Base-by-base conservation (phyloP, 768 basidiomycete species). In the Paxillus ammoniavirescens region DNA sequence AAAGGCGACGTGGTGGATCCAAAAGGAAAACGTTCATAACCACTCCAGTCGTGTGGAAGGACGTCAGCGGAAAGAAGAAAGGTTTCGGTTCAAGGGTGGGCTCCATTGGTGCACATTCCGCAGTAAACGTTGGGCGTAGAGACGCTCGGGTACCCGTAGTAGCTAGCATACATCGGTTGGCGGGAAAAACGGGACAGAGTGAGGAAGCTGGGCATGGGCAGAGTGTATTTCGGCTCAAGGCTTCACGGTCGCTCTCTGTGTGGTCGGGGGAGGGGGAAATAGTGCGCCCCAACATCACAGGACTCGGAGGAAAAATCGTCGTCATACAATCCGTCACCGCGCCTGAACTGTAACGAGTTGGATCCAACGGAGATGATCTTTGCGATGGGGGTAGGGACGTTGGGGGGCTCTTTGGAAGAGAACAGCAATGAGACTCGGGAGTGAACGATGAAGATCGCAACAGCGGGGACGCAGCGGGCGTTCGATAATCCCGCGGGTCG, bases 1-100 rank as follows among this genome's bases (percentile, higher is more conserved):
- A 63, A 17, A 89, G 68, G 40, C 83, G 72, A 42, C 76, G 74
- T 4, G 78, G 74, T 0, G 86, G 85, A 60, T 89, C 87, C 28
- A 89, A 76, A 21, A 89, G 73, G 62, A 89, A 89, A 23, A 89
- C 82, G 58, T 88, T 88, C 85, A 89, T 87, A 12, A 89, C 86
- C 12, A 84, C 79, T 4, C 87, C 87, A 0, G 76, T 74, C 0
- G 83, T 86, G 57, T 78, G 78, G 61, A 88, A 89, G 10, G 77
- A 74, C 15, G 83, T 80, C n/a, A 87, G 76, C 46, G 75, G 77
- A 9, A 77, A 79, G 61, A 88, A 88, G 1, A 71, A 52, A 1
- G 87, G 86, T 18, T 72, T 61, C 8, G 50, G 42, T 44, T 65
- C 64, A 7, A 40, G 36, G 5, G 18, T 35, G 23, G 50, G 38